A percentile compares a stretch with the other conserved stretches of the same genome.
These are phyloP conservation scores for Scenedesmus sp. DNA, from an alignment of 163 green algal species.

Conservation along the genomic window DNA sequence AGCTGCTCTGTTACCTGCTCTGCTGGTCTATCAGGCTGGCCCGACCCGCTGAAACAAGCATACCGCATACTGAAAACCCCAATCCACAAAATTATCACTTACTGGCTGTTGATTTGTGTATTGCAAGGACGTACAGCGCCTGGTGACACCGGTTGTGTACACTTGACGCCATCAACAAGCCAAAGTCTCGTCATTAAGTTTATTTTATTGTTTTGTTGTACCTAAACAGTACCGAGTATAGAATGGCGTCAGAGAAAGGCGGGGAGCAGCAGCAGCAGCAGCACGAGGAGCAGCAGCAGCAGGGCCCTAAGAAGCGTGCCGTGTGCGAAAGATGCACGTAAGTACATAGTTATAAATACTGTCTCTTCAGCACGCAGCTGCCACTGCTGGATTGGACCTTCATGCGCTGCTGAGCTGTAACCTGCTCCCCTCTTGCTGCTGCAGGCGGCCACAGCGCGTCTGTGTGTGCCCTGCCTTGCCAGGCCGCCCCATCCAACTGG, in stretches of 20 bases:
- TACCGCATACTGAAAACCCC: too few species aligned
- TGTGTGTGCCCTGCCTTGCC: conserved; percentile 57
- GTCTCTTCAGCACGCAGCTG: background rate
- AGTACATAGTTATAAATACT: background rate
- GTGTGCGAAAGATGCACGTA: conserved; percentile 11
- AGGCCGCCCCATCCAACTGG: conserved; percentile 8
- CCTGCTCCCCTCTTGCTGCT: background rate
- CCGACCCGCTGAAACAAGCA: too few species aligned
- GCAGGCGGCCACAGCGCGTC: conserved; percentile 53
- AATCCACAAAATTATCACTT: too few species aligned
- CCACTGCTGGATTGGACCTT: background rate
- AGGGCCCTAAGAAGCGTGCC: background rate
- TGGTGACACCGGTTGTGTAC: too few species aligned
- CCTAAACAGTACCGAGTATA: too few species aligned
- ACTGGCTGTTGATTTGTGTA: too few species aligned
- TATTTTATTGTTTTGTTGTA: too few species aligned
- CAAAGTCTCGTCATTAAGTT: too few species aligned
- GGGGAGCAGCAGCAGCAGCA: background rate
- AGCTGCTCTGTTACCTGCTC: background rate
- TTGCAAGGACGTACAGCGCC: too few species aligned
- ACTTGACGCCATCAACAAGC: too few species aligned
- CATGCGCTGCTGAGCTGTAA: background rate
- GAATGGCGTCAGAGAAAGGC: too few species aligned
- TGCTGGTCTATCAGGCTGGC: too few species aligned
- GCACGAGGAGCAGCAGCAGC: background rate